These are phyloP conservation scores for Phytophthora podocarpi DNA, from an alignment of 352 stramenopile species.

Conservation along the genomic window DNA sequence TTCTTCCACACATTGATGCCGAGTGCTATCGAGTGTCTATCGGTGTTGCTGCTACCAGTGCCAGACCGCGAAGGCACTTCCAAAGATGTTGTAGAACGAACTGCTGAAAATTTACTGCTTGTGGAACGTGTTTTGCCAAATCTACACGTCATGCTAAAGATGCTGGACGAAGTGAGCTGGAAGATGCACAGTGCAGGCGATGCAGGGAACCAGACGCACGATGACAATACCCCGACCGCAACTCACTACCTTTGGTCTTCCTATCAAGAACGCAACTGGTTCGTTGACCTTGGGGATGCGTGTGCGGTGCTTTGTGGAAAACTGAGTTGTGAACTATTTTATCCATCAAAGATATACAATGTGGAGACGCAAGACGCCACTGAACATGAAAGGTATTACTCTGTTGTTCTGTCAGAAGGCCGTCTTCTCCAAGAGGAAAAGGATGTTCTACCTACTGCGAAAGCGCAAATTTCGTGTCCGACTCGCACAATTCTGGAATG, in stretches of 20 bases:
- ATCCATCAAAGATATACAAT: conserved; percentile 1
- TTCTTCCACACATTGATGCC: conserved; percentile 57
- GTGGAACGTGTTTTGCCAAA: conserved; percentile 47
- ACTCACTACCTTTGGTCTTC: background rate
- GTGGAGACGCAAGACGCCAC: background rate
- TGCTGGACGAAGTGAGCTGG: conserved; percentile 68
- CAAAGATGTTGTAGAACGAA: background rate
- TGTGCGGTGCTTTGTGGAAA: conserved; percentile 58
- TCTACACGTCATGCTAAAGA: conserved; percentile 53
- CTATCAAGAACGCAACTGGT: conserved; percentile 40
- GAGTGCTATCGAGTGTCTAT: conserved; percentile 52
- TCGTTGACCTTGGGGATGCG: conserved; percentile 50
- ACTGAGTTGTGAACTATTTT: conserved; percentile 37
- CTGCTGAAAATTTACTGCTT: conserved; percentile 21
- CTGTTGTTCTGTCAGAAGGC: conserved; percentile 23
- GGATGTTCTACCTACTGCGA: background rate
- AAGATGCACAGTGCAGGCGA: conserved; percentile 43
- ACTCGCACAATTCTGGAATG: conserved; percentile 44
- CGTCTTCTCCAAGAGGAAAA: conserved; percentile 4
- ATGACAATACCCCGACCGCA: conserved; percentile 11
- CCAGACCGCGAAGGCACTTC: background rate
- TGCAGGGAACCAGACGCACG: conserved; percentile 35
- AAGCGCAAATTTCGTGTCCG: background rate
- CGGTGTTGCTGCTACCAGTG: conserved; percentile 27
- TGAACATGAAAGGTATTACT: conserved; percentile 1